Evolutionary conservation across 2,329 filamentous ascomycete genomes (phyloP).

Genomic region (Amylocarpus encephaloides): DNA sequence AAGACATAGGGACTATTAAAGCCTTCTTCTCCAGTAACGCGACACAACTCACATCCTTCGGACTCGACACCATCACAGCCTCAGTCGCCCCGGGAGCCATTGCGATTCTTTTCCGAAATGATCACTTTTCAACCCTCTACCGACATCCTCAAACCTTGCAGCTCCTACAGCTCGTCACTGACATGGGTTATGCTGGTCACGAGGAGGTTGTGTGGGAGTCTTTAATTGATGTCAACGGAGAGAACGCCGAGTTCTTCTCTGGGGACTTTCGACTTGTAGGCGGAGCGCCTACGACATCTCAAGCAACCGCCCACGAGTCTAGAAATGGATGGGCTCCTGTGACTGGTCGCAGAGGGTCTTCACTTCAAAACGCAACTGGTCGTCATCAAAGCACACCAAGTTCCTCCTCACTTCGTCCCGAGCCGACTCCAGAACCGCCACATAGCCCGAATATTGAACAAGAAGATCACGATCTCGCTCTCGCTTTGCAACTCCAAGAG

Average conservation of each 20-base stretch:
- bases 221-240: constrained; percentile 79
- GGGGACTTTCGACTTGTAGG: constrained; percentile 88
- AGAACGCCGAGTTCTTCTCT: constrained; percentile 74
- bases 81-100: constrained; percentile 70
- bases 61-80: constrained; percentile 66
- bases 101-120: constrained; percentile 91
- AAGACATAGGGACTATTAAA: constrained; percentile 80
- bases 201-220: constrained; percentile 96
- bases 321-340: constrained; percentile 22
- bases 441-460: constrained; percentile 44
- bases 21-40: constrained; percentile 72
- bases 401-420: constrained; percentile 5
- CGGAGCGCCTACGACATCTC: constrained; percentile 35
- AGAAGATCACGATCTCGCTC: constrained; percentile 77
- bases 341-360: constrained; percentile 1
- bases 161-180: constrained; percentile 81
- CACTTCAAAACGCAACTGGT: constrained; percentile 6
- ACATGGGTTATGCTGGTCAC: constrained; percentile 81
- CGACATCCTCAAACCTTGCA: constrained; percentile 73
- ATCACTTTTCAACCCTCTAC: constrained; percentile 93
- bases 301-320: constrained; percentile 3
- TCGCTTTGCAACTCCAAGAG: constrained; percentile 89
- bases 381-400: constrained; percentile 3
- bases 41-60: constrained; percentile 80
- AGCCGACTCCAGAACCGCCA: constrained; percentile 11